These are phyloP conservation scores for Cyphellophora attinorum DNA, from an alignment of 2,329 filamentous ascomycete genomes.

Conservation along the genomic window DNA sequence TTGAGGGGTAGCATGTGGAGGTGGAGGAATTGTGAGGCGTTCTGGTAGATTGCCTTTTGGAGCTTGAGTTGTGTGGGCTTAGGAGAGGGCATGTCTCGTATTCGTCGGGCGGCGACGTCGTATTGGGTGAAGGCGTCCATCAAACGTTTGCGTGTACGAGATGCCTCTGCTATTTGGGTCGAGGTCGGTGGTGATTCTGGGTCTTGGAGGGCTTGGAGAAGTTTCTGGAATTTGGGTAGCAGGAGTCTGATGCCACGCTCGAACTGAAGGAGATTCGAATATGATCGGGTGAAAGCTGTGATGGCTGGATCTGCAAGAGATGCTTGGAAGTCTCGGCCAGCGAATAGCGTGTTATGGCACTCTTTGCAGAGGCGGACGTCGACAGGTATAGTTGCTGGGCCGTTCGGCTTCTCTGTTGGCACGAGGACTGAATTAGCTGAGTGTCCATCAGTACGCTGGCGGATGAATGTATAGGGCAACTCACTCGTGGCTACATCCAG, in stretches of 20 bases:
- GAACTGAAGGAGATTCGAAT: slow-evolving; percentile 76
- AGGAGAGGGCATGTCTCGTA: slow-evolving; percentile 67
- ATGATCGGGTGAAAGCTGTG: slow-evolving; percentile 45
- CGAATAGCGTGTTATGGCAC: slow-evolving; percentile 64
- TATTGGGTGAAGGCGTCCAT: slow-evolving; percentile 87
- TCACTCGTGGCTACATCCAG: slow-evolving; percentile 62
- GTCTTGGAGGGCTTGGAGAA: slow-evolving; percentile 64
- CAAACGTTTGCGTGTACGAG: slow-evolving; percentile 78
- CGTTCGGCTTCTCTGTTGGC: slow-evolving; percentile 17
- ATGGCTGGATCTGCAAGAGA: slow-evolving; percentile 62
- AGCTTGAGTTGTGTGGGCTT: slow-evolving; percentile 64
- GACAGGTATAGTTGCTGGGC: slow-evolving; percentile 49
- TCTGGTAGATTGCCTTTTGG: slow-evolving; percentile 72
- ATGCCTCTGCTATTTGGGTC: slow-evolving; percentile 71
- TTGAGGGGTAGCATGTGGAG: slow-evolving; percentile 85
- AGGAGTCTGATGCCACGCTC: slow-evolving; percentile 76
- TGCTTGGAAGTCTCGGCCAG: slow-evolving; percentile 66
- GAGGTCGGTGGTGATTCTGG: slow-evolving; percentile 55
- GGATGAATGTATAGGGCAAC: slow-evolving; percentile 20
- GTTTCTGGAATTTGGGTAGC: slow-evolving; percentile 73
- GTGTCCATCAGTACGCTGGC: slow-evolving; percentile 13
- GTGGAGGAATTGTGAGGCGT: slow-evolving; percentile 75
- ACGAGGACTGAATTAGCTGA: slow-evolving; percentile 12
- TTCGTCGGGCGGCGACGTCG: slow-evolving; percentile 67
- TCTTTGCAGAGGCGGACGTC: slow-evolving; percentile 89